A percentile compares a stretch with the other conserved stretches of the same genome.
phyloP scores from a whole-genome alignment of 2,329 filamentous ascomycete species.

The Penicillium sp. region DNA sequence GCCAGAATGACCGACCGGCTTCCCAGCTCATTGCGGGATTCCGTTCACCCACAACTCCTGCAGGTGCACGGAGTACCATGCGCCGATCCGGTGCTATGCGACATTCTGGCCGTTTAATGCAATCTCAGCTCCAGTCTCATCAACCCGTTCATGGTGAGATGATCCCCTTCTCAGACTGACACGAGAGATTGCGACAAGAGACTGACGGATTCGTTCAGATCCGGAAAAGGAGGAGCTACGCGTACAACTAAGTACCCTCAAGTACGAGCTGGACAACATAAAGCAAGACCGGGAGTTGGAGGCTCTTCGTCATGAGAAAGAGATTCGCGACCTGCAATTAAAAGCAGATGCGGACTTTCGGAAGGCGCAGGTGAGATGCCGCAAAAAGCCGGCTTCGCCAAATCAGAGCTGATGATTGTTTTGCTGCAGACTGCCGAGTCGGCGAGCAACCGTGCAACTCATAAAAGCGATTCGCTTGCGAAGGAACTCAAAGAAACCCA shows the following conservation, averaged over 20 bases:
- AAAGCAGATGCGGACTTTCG: constrained; percentile 85
- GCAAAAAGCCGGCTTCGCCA: background rate
- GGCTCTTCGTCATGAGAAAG: constrained; percentile 73
- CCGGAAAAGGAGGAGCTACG: constrained; percentile 71
- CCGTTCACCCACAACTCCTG: constrained; percentile 42
- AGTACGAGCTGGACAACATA: constrained; percentile 80
- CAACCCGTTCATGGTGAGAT: constrained; percentile 39
- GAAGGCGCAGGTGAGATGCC: constrained; percentile 50
- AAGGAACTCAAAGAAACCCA: constrained; percentile 55
- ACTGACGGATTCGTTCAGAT: constrained; percentile 29
- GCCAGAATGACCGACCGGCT: constrained; percentile 51
- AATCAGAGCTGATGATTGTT: background rate
- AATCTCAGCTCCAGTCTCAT: constrained; percentile 35
- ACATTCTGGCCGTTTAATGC: constrained; percentile 36
- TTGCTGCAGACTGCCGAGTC: constrained; percentile 49
- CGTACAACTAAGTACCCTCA: constrained; percentile 80
- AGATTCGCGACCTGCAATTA: constrained; percentile 72
- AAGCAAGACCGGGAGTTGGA: constrained; percentile 84
- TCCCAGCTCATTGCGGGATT: constrained; percentile 59
- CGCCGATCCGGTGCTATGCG: constrained; percentile 40
- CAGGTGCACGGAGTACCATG: constrained; percentile 33
- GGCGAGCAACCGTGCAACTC: constrained; percentile 48
- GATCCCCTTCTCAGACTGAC: background rate
- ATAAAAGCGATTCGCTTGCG: constrained; percentile 53
- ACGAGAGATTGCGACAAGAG: background rate